Conservation (phyloP, 1,284 basidiomycete species). For the Pseudomicrostroma phylloplanum region DNA sequence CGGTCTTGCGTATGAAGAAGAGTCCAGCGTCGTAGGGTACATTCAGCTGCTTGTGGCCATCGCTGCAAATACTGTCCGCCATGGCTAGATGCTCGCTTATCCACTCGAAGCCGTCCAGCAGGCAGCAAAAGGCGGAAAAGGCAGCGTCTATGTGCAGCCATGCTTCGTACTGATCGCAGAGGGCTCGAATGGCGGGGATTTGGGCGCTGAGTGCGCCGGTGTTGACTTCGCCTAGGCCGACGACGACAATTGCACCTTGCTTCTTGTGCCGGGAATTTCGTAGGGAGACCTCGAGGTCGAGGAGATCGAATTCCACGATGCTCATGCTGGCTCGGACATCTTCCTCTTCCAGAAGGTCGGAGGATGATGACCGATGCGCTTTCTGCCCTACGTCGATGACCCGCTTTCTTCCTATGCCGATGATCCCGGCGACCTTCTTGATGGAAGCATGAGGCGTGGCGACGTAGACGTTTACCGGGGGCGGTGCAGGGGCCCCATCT, state of each 20-base stretch:
- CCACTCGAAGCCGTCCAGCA: conserved; percentile 52
- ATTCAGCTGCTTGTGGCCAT: conserved; percentile 51
- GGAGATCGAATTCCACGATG: conserved; percentile 52
- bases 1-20: conserved; percentile 53
- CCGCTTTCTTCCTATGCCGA: conserved; percentile 53
- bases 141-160: conserved; percentile 58
- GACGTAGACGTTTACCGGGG: conserved; percentile 53
- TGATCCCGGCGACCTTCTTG: conserved; percentile 54
- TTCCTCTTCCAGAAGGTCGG: conserved; percentile 16
- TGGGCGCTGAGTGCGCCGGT: conserved; percentile 51
- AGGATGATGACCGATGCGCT: conserved; percentile 4
- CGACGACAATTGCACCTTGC: conserved; percentile 52
- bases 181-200: conserved; percentile 43
- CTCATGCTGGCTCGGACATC: conserved; percentile 13
- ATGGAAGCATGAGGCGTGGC: conserved; percentile 56
- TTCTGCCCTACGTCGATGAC: conserved; percentile 49
- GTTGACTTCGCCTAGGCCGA: conserved; percentile 56
- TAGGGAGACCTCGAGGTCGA: conserved; percentile 47
- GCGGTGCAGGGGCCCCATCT: conserved; percentile 39
- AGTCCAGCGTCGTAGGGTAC: conserved; percentile 57
- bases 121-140: conserved; percentile 55
- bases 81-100: conserved; percentile 51
- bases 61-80: conserved; percentile 55
- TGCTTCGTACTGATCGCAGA: conserved; percentile 53
- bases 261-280: conserved; percentile 33